Evolutionary conservation across 2,329 filamentous ascomycete genomes (phyloP).

Genomic region (Trichoderma sp.): DNA sequence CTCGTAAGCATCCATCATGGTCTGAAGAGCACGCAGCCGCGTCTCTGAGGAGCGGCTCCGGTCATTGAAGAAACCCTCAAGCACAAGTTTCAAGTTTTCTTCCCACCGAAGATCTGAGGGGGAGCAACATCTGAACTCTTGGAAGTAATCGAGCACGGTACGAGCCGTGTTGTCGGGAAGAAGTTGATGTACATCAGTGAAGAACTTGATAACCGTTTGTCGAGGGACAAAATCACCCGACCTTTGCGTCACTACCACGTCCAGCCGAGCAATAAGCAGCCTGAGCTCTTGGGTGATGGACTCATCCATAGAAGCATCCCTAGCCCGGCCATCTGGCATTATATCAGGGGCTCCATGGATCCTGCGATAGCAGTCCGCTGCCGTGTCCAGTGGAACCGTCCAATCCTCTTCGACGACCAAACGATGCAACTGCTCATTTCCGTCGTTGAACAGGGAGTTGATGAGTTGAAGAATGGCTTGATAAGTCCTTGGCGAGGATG

Average conservation of each 20-base stretch:
- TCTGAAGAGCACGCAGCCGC: slow-evolving; percentile 59
- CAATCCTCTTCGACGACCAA: slow-evolving; percentile 65
- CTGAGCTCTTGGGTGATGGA: slow-evolving; percentile 43
- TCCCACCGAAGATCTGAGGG: slow-evolving; percentile 69
- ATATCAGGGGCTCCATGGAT: slow-evolving; percentile 28
- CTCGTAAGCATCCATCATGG: slow-evolving; percentile 57
- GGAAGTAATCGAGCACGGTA: slow-evolving; percentile 64
- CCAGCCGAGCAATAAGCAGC: slow-evolving; percentile 47
- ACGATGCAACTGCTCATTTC: slow-evolving; percentile 50
- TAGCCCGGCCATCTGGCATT: slow-evolving; percentile 23
- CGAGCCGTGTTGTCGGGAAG: slow-evolving; percentile 63
- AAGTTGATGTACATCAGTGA: slow-evolving; percentile 57
- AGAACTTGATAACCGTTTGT: slow-evolving; percentile 64
- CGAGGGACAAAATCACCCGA: slow-evolving; percentile 58
- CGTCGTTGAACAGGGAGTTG: slow-evolving; percentile 54
- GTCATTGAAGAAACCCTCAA: slow-evolving; percentile 63
- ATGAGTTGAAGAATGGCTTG: slow-evolving; percentile 50
- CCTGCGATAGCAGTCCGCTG: slow-evolving; percentile 50
- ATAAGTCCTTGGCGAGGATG: slow-evolving; percentile 44
- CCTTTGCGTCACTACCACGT: slow-evolving; percentile 44
- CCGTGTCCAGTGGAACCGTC: slow-evolving; percentile 58
- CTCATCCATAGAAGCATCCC: slow-evolving; percentile 35
- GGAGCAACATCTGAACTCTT: slow-evolving; percentile 66
- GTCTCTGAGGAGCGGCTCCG: slow-evolving; percentile 57
- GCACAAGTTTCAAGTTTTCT: slow-evolving; percentile 56